Evolutionary conservation across 2,329 filamentous ascomycete species (phyloP), one percentile per base, ranked within the genome.

Genomic region (Trematosphaeria pertusa): DNA sequence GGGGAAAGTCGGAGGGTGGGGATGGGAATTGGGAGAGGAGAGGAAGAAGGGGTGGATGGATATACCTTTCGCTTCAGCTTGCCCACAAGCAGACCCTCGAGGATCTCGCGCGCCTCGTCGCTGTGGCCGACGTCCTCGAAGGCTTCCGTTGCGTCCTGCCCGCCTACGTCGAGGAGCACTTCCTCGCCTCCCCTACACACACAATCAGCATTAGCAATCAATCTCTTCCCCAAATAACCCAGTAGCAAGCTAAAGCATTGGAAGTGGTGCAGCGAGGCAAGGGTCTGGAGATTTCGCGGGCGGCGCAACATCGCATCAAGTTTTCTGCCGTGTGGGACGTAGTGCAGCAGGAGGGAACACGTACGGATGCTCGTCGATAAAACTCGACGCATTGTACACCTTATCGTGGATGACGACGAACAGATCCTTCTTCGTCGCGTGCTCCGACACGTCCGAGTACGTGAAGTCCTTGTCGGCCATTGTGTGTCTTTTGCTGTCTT

Each of bases 91-190:
- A 73, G 54, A 28, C 69, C 69, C 0, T 88, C 86, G 47, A 99
- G 86, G 61, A 96, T 93, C 80, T 97, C 93, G 61, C 94, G 88
- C 61, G 94, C 94, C 82, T 99, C 94, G 76, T 99, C 94, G 67
- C 89, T 95, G 87, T 99, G 94, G 71, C 94, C 94, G 69, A 99
- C 94, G 77, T 99, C 94, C 81, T 99, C 94, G 73, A 99, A 99
- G 53, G 94, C 93, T 79, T 97, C 94, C 65, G 93, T 96, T 67
- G 89, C 88, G 76, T 99, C 94, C 79, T 96, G 92, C 62, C 94
- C 94, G 69, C 82, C 94, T 57, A 97, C 92, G 64, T 99, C 94
- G 62, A 99, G 87, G 56, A 99, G 81, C 64, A 99, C 94, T 80
- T 99, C 94, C 79, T 99, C 94, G 79, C 94, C 94, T 81, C 94